Evolutionary conservation across 371 early-diverging fungal species (phyloP).

Genomic region (Lichtheimia hyalospora): DNA sequence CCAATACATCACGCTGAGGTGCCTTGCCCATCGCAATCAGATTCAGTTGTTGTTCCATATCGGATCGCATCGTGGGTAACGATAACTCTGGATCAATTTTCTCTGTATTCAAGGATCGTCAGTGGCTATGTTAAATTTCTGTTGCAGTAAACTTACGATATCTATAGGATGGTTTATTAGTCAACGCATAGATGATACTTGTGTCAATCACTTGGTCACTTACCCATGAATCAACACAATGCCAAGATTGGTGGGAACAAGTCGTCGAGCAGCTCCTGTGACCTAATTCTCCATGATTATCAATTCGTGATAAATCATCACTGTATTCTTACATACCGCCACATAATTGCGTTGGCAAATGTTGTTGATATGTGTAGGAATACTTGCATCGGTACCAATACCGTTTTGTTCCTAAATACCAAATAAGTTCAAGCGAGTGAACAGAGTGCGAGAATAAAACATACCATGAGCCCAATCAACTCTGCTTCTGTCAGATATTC

Average conservation of each 20-base stretch:
- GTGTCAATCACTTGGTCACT: neutral
- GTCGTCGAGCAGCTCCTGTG: constrained; percentile 28
- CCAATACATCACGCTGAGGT: constrained; percentile 33
- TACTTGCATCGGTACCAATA: constrained; percentile 83
- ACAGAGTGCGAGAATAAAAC: no score
- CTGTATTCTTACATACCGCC: constrained; percentile 11
- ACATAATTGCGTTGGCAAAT: constrained; percentile 71
- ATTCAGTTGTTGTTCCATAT: constrained; percentile 52
- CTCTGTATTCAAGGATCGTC: constrained; percentile 21
- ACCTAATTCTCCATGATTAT: constrained; percentile 5
- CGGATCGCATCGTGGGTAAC: constrained; percentile 54
- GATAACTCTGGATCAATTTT: constrained; percentile 57
- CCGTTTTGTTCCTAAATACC: constrained; percentile 64
- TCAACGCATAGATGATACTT: neutral
- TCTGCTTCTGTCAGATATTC: constrained; percentile 71
- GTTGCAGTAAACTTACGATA: constrained; percentile 25
- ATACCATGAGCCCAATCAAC: constrained; percentile 54
- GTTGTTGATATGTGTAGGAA: constrained; percentile 75
- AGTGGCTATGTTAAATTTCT: neutral
- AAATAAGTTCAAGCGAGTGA: no score
- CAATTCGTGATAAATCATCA: no score
- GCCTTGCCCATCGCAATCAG: constrained; percentile 51
- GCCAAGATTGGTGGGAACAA: constrained; percentile 54
- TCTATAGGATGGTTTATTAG: constrained; percentile 10
- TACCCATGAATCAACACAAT: constrained; percentile 59